These are phyloP conservation scores for Dalbergia cultrata DNA, from an alignment of 306 rosid genomes.

Conservation along the genomic window DNA sequence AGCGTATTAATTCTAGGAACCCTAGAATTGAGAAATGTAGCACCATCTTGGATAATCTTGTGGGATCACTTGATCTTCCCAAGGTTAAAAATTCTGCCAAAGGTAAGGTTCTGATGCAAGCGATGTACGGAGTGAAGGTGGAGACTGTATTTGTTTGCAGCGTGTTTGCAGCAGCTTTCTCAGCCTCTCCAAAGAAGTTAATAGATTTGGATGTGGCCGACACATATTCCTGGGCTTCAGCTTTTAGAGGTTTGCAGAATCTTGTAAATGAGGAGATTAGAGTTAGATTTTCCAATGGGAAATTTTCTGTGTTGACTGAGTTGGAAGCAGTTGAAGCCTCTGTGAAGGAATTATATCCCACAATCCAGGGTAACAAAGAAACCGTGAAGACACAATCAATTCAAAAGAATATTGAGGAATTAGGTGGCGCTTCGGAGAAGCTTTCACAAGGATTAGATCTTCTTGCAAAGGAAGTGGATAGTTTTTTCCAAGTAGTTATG, in stretches of 20 bases:
- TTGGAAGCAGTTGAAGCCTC: slow-evolving; percentile 68
- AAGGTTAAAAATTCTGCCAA: slow-evolving; percentile 85
- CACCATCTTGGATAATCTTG: slow-evolving; percentile 67
- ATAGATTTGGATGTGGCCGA: slow-evolving; percentile 56
- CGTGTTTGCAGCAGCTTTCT: slow-evolving; percentile 69
- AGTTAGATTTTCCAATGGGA: slow-evolving; percentile 52
- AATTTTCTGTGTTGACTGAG: slow-evolving; percentile 59
- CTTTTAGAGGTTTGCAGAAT: slow-evolving; percentile 65
- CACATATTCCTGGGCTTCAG: slow-evolving; percentile 71
- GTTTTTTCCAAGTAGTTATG: slow-evolving; percentile 69
- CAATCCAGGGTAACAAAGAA: slow-evolving; percentile 58
- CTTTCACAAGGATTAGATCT: slow-evolving; percentile 78
- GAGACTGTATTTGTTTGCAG: slow-evolving; percentile 72
- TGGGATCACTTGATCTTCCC: slow-evolving; percentile 72
- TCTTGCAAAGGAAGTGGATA: slow-evolving; percentile 76
- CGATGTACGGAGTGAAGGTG: slow-evolving; percentile 87
- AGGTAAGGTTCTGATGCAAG: slow-evolving; percentile 86
- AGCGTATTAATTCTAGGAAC: slow-evolving; percentile 56
- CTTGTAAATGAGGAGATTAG: slow-evolving; percentile 74
- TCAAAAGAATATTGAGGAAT: slow-evolving; percentile 54
- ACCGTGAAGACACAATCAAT: slow-evolving; percentile 44
- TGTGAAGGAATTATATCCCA: slow-evolving; percentile 66
- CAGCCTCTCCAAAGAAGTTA: slow-evolving; percentile 66
- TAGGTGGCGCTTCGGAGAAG: slow-evolving; percentile 52
- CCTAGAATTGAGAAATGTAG: slow-evolving; percentile 65